These are phyloP conservation scores for Chlorociboria aeruginascens DNA, from an alignment of 495 filamentous ascomycete genomes.

Conservation along the genomic window DNA sequence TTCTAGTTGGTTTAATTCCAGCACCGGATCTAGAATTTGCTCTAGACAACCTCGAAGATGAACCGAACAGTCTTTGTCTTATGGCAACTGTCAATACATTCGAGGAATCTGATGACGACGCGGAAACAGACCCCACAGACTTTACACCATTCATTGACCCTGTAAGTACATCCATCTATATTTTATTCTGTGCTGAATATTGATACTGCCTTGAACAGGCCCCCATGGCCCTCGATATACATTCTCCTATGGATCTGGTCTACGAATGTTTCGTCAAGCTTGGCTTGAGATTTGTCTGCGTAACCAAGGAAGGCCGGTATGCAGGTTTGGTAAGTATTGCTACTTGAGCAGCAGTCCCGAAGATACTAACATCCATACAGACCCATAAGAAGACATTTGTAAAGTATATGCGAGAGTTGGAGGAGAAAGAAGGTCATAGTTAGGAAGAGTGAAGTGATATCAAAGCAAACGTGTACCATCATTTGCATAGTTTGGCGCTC, in stretches of 20 bases:
- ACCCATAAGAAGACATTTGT: constrained; percentile 92
- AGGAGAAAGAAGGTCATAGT: constrained; percentile 38
- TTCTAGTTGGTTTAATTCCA: constrained; percentile 86
- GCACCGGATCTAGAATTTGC: constrained; percentile 92
- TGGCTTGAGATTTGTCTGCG: constrained; percentile 85
- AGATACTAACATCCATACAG: background rate
- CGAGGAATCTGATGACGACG: constrained; percentile 44
- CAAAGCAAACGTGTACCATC: background rate
- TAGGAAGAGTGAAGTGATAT: background rate
- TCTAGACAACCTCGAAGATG: constrained; percentile 66
- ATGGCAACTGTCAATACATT: constrained; percentile 56
- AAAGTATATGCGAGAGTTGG: constrained; percentile 77
- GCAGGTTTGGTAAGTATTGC: constrained; percentile 57
- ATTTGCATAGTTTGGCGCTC: background rate
- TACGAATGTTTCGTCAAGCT: constrained; percentile 97
- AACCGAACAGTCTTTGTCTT: constrained; percentile 60
- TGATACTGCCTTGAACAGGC: constrained; percentile 26
- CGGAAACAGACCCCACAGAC: constrained; percentile 54
- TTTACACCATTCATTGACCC: constrained; percentile 90
- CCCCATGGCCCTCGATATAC: constrained; percentile 77
- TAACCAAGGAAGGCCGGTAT: constrained; percentile 70
- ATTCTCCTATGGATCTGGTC: constrained; percentile 86
- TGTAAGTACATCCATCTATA: constrained; percentile 27
- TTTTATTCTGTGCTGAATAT: background rate
- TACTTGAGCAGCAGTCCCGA: background rate